These are phyloP conservation scores for Zea luxurians DNA, from an alignment of 176 grass and related monocot species.

Conservation along the genomic window DNA sequence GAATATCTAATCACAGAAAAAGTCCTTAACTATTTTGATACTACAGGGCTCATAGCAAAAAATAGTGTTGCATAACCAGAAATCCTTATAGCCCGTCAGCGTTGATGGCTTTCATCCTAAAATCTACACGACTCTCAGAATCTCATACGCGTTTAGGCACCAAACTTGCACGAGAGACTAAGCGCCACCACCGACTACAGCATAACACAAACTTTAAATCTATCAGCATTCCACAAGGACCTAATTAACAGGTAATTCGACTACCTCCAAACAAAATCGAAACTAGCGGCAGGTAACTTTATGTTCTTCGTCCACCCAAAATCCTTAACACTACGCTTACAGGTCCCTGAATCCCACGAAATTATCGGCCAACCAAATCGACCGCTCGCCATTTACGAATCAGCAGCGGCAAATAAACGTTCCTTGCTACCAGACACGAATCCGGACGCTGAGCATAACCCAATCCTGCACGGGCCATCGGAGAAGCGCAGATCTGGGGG, in stretches of 20 bases:
- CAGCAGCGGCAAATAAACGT: background rate
- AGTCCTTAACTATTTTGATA: background rate
- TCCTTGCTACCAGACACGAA: background rate
- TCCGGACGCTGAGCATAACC: background rate
- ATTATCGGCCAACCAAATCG: background rate
- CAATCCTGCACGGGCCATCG: background rate
- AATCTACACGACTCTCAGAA: background rate
- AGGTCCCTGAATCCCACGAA: background rate
- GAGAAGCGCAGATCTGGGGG: slow-evolving; percentile 29
- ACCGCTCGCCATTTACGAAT: background rate
- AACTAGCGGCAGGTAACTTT: background rate
- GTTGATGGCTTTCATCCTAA: background rate
- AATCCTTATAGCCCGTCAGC: background rate
- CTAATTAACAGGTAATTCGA: background rate
- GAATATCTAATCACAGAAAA: background rate
- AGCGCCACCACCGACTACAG: background rate
- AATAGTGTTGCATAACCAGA: slow-evolving; percentile 8
- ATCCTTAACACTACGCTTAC: background rate
- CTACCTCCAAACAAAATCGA: background rate
- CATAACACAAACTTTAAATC: background rate
- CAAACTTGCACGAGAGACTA: background rate
- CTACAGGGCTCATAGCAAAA: background rate
- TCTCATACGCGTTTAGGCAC: background rate
- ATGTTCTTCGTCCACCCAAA: background rate
- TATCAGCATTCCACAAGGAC: background rate